phyloP scores from a whole-genome alignment of 441 rosid genomes.

The Biscutella laevigata region DNA sequence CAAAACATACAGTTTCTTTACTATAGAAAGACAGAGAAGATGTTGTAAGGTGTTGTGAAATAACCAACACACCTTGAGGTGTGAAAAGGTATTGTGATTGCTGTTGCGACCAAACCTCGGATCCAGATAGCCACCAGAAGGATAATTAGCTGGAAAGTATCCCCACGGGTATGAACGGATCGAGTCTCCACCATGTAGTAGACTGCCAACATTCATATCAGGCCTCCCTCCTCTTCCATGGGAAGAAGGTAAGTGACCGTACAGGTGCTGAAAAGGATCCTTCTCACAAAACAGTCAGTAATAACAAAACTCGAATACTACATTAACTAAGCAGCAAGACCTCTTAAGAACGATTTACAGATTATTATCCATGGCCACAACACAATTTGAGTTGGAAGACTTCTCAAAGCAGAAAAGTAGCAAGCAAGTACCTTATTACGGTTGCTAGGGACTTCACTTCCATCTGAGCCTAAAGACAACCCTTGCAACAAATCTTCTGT shows the following conservation, averaged over 20 bases:
- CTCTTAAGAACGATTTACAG: not conserved
- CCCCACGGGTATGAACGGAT: conserved; percentile 35
- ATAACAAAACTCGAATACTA: not conserved
- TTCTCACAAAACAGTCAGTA: conserved; percentile 39
- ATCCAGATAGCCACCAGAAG: conserved; percentile 34
- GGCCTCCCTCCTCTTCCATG: conserved; percentile 22
- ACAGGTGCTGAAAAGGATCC: conserved; percentile 36
- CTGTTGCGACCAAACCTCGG: conserved; percentile 39
- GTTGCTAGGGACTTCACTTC: conserved; percentile 26
- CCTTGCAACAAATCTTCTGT: conserved; percentile 44
- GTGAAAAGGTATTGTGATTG: conserved; percentile 27
- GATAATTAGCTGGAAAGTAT: conserved; percentile 28
- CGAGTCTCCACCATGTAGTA: conserved; percentile 30
- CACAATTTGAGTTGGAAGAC: not conserved
- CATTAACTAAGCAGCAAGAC: not conserved
- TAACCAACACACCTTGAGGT: conserved; percentile 33
- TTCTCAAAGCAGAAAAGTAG: not conserved
- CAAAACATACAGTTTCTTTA: not conserved
- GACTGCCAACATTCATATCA: conserved; percentile 12
- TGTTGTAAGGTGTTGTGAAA: not conserved
- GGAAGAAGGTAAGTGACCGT: conserved; percentile 33
- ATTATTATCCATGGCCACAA: not conserved
- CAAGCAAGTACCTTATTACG: conserved; percentile 32
- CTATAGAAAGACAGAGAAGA: not conserved
- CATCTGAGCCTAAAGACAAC: conserved; percentile 34